Percentiles rank a stretch among this genome's conserved stretches.
These are phyloP conservation scores for Talaromyces albobiverticillius DNA, from an alignment of 2,329 filamentous ascomycete genomes.

Conservation along the genomic window DNA sequence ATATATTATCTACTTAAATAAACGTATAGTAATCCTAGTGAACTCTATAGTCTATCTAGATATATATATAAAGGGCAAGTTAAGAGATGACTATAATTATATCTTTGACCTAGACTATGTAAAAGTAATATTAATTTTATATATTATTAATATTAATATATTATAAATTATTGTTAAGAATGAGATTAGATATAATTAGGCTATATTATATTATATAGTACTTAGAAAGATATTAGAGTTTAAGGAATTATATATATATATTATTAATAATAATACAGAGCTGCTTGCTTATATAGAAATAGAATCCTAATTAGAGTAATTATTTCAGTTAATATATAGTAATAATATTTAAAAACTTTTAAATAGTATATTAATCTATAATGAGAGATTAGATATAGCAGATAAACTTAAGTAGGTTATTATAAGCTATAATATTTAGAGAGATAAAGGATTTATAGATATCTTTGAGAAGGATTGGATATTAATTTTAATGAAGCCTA, in stretches of 20 bases:
- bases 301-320: not conserved
- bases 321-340: not conserved
- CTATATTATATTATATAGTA: not conserved
- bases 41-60: not conserved
- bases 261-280: not conserved
- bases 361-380: not conserved
- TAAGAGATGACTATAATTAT: not conserved
- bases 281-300: not conserved
- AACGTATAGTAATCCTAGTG: not conserved
- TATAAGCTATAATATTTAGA: not conserved
- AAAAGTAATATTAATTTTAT: not conserved
- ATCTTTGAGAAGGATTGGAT: not conserved
- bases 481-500: not conserved
- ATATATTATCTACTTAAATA: not conserved
- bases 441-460: not conserved
- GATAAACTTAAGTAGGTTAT: not conserved
- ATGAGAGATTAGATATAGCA: not conserved
- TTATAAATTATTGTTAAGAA: not conserved
- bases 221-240: not conserved
- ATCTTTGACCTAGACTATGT: not conserved
- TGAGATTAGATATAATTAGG: no score
- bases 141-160: not conserved
- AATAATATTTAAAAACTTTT: not conserved
- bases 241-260: not conserved
- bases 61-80: not conserved